A percentile compares a stretch with the other conserved stretches of the same genome.
Conservation (phyloP, 2,329 filamentous ascomycete species). For the Ceratocystis variospora region DNA sequence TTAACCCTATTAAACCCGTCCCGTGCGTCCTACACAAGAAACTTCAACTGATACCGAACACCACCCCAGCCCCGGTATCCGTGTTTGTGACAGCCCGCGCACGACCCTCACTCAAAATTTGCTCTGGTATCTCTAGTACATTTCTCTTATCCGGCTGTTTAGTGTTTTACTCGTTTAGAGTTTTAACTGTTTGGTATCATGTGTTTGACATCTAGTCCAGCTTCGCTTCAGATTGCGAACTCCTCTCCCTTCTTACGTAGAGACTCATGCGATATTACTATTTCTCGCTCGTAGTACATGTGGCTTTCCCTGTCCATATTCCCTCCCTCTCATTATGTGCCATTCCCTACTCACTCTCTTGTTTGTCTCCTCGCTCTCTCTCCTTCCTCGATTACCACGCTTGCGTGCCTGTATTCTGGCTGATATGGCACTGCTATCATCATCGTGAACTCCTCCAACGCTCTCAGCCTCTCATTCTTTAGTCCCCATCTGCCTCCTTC, state of each 20-base stretch:
- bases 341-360: too few relatives aligned
- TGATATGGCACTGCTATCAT: conserved; percentile 12
- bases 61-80: neutral
- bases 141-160: neutral
- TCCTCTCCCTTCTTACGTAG: neutral
- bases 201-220: neutral
- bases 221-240: neutral
- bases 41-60: neutral
- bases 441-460: conserved; percentile 3
- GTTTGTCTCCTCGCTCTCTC: conserved; percentile 14
- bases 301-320: neutral
- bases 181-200: neutral
- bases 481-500: conserved; percentile 1
- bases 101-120: neutral
- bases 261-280: neutral
- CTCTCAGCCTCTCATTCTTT: conserved; percentile 7
- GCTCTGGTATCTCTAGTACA: neutral
- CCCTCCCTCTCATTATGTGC: neutral
- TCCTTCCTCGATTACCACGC: neutral
- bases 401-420: conserved; percentile 9
- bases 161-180: neutral
- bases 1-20: too few relatives aligned
- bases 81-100: neutral
- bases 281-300: conserved; percentile 7
- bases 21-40: neutral